phyloP scores from a whole-genome alignment of 1,284 basidiomycete genomes.

The Ustilago esculenta region DNA sequence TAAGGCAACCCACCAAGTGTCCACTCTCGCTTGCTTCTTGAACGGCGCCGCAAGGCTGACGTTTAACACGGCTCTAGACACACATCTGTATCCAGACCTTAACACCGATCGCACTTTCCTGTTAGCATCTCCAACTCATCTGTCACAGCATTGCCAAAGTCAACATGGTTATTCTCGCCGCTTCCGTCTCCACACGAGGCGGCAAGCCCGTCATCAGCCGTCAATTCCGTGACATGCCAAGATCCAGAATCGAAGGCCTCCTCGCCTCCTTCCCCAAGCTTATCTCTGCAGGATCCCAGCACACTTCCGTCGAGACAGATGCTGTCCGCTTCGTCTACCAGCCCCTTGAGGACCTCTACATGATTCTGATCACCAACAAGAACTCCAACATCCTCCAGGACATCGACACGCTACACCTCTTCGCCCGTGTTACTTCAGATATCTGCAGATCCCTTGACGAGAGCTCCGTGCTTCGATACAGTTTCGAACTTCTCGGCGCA shows the following conservation, averaged over 20 bases:
- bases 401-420: constrained; percentile 92
- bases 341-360: constrained; percentile 96
- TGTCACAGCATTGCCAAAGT: neutral
- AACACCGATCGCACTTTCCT: too few species aligned
- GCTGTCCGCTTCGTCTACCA: constrained; percentile 90
- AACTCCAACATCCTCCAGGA: constrained; percentile 98
- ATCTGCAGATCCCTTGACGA: constrained; percentile 80
- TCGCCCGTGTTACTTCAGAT: constrained; percentile 92
- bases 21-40: too few species aligned
- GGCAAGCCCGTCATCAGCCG: constrained; percentile 95
- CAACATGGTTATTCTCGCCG: constrained; percentile 81
- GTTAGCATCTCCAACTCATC: too few species aligned
- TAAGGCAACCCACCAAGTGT: too few species aligned
- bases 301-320: constrained; percentile 78
- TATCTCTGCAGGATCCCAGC: constrained; percentile 94
- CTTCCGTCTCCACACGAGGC: constrained; percentile 91
- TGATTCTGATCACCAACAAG: constrained; percentile 97
- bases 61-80: too few species aligned
- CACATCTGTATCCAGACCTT: too few species aligned
- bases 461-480: constrained; percentile 86
- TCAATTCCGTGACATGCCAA: constrained; percentile 92
- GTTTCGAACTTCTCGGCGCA: constrained; percentile 93
- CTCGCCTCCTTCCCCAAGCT: constrained; percentile 97
- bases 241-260: constrained; percentile 91
- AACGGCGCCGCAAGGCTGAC: too few species aligned